Evolutionary conservation across 768 basidiomycete species (phyloP).

Genomic region (Tephrocybe sp.): DNA sequence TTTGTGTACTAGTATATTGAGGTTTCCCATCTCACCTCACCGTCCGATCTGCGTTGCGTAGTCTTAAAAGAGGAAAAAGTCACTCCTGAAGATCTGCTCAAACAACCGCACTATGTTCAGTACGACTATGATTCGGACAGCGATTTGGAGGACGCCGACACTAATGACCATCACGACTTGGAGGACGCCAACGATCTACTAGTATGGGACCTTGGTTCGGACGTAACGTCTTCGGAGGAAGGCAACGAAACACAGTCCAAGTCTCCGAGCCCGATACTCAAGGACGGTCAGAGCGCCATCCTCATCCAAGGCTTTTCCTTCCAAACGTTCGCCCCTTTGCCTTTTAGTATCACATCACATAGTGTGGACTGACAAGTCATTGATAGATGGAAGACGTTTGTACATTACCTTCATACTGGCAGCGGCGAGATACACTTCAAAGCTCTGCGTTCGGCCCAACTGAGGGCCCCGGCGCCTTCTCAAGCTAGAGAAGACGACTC

Average conservation of each 20-base stretch:
- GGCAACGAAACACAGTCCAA: background rate
- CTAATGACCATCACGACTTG: background rate
- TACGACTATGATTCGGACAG: background rate
- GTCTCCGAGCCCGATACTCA: background rate
- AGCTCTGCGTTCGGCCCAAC: background rate
- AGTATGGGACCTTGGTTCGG: too few relatives aligned
- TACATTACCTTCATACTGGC: background rate
- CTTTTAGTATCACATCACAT: background rate
- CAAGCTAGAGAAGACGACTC: too few relatives aligned
- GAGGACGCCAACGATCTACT: too few relatives aligned
- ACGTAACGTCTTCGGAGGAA: too few relatives aligned
- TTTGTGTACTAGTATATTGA: background rate
- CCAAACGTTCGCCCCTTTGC: background rate
- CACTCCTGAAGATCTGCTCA: background rate
- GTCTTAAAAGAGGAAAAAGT: too few relatives aligned
- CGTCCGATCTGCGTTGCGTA: too few relatives aligned
- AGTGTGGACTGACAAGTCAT: background rate
- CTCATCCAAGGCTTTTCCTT: background rate
- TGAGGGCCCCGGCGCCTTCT: too few relatives aligned
- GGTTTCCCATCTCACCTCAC: too few relatives aligned
- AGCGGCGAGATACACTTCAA: background rate
- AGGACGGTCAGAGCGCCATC: background rate
- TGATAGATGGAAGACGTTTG: background rate
- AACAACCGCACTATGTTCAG: background rate
- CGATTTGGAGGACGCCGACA: background rate